Percentiles rank a stretch among this genome's conserved stretches.
Conservation (phyloP, 2,329 filamentous ascomycete species). For the Elsinoe necatrix region DNA sequence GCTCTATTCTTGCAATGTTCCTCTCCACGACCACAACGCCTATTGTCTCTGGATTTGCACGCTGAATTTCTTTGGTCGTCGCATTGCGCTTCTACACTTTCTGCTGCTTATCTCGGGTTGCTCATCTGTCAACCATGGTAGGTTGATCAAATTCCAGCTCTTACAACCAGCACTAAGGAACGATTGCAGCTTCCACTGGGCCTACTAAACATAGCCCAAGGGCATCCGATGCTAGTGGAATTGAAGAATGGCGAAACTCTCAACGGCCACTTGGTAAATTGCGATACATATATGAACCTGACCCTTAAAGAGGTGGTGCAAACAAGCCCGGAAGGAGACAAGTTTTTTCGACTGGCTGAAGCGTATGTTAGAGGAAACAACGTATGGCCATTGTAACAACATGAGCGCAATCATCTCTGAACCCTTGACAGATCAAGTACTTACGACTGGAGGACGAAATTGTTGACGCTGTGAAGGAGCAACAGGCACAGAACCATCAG, state of each 20-base stretch:
- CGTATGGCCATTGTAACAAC: conserved; percentile 40
- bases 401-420: background rate
- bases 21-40: background rate
- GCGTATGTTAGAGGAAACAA: conserved; percentile 98
- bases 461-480: conserved; percentile 86
- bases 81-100: too few relatives aligned
- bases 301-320: conserved; percentile 96
- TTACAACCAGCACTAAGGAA: background rate
- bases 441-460: conserved; percentile 94
- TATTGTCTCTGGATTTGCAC: too few relatives aligned
- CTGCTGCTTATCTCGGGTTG: too few relatives aligned
- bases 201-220: conserved; percentile 88
- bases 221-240: conserved; percentile 95
- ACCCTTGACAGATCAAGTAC: conserved; percentile 75
- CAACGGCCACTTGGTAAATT: conserved; percentile 90
- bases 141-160: conserved; percentile 17
- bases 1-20: background rate
- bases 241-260: conserved; percentile 96
- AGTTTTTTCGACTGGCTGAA: conserved; percentile 84
- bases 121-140: conserved; percentile 21
- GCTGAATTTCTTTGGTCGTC: too few relatives aligned
- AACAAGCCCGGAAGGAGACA: conserved; percentile 89
- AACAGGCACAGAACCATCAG: conserved; percentile 61
- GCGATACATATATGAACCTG: conserved; percentile 99
- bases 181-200: conserved; percentile 54